Percentiles rank a stretch among this genome's conserved stretches.
These are phyloP conservation scores for Aspergillus nidulans DNA, from an alignment of 495 filamentous ascomycete species.

Conservation along the genomic window DNA sequence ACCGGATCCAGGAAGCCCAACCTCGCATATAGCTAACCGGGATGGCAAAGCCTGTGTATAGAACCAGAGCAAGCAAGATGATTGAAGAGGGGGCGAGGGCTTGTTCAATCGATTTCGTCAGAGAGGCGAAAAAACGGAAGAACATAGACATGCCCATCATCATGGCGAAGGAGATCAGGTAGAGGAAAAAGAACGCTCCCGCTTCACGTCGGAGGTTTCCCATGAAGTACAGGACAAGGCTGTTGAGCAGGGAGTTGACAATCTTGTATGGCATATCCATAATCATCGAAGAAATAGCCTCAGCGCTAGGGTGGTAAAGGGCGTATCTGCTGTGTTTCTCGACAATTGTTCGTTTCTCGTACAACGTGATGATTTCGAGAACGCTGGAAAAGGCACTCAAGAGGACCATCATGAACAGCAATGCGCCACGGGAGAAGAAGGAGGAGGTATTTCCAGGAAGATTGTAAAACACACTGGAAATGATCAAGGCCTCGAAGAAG, in stretches of 20 bases:
- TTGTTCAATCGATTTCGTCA: constrained; percentile 47
- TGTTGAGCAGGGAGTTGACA: constrained; percentile 47
- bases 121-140: constrained; percentile 48
- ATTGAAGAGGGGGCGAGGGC: constrained; percentile 48
- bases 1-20: constrained; percentile 44
- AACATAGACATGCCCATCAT: constrained; percentile 59
- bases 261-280: constrained; percentile 59
- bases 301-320: constrained; percentile 62
- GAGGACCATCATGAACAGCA: constrained; percentile 78
- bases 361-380: constrained; percentile 55
- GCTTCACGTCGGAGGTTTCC: constrained; percentile 45
- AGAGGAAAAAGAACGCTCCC: constrained; percentile 57
- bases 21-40: constrained; percentile 31
- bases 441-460: constrained; percentile 58
- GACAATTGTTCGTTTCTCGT: constrained; percentile 61
- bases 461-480: constrained; percentile 86
- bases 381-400: neutral
- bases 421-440: constrained; percentile 78
- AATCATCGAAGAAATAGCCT: constrained; percentile 57
- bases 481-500: constrained; percentile 73
- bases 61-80: constrained; percentile 40
- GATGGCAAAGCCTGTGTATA: constrained; percentile 36
- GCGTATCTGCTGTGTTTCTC: constrained; percentile 66
- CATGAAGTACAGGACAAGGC: constrained; percentile 61
- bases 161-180: constrained; percentile 50